Base-by-base conservation (phyloP, 768 basidiomycete species). In the Agaricus blazei region DNA sequence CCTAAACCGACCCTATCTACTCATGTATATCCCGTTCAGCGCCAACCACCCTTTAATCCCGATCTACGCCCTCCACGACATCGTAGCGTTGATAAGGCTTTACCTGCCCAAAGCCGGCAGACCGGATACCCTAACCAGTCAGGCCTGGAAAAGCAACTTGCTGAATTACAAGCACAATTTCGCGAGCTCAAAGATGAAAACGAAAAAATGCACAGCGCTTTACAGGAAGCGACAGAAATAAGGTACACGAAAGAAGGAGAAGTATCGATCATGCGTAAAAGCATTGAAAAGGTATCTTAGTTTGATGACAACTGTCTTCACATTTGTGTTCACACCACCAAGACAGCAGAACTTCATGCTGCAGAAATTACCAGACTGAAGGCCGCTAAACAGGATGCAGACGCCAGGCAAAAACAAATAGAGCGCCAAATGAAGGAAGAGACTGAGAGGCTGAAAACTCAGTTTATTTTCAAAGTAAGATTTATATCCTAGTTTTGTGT, bases 241-340 rank as follows among this genome's bases (percentile, higher is more conserved):
- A 82, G 76, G 57, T 72, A 81, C 40, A 68, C 74, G 31, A 88
- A 84, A 63, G 83, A 87, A 29, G 89, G 89, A 4, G 88, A 91
- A 70, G 86, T 86, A 5, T 75, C 75, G 14, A 80, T 85, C 40
- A 65, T 91, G 49, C 74, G 88, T 60, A 81, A 80, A 59, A 78
- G 68, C n/a, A 78, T 87, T 9, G 84, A 88, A 60, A 86, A 85
- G 76, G 89, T 86, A 62, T 49, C 60, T 46, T 24, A 4, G 12
- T 23, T 27, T 8, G 40, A 26, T 46, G 9, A 40, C 28, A 24
- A 54, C 41, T 24, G 42, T 34, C 7, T 38, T 3, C 34, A 34
- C 8, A 34, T 48, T 40, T 54, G 41, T 24, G 54, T 63, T 27
- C 62, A 52, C 23, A 4, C 45, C 28, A 41, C 15, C 51, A 57